Percentiles rank a stretch among this genome's conserved stretches.
Conservation (phyloP, 306 rosid species). For the Pueraria montana region DNA sequence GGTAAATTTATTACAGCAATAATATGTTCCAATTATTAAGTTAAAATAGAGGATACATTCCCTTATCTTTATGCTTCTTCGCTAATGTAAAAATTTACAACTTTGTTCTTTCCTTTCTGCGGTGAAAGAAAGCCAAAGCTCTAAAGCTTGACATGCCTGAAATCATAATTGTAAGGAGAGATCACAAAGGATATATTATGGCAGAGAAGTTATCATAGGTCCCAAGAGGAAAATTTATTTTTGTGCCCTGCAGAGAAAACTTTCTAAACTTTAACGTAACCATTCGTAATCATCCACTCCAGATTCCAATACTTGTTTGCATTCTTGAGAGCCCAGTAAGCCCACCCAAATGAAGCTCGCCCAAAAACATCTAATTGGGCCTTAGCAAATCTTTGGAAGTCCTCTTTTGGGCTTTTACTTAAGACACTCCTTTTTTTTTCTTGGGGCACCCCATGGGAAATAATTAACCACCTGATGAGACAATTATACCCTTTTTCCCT, state of each 20-base stretch:
- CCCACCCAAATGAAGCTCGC: constrained; percentile 78
- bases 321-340: constrained; percentile 77
- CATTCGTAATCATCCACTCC: constrained; percentile 79
- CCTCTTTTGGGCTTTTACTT: too few species aligned
- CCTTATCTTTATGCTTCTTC: not conserved
- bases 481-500: too few species aligned
- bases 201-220: not conserved
- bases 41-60: not conserved
- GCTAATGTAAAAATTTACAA: not conserved
- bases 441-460: too few species aligned
- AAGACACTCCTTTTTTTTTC: too few species aligned
- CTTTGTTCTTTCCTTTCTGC: not conserved
- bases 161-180: not conserved
- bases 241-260: not conserved
- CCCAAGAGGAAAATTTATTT: not conserved
- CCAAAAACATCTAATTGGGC: constrained; percentile 70
- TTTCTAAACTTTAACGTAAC: constrained; percentile 58
- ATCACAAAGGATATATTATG: not conserved
- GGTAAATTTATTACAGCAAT: too few species aligned
- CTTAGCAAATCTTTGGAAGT: constrained; percentile 62
- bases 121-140: not conserved
- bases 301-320: constrained; percentile 69
- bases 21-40: not conserved
- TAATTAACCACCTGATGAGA: too few species aligned
- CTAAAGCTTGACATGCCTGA: not conserved